Base-by-base conservation (phyloP, 176 grass and related monocot species). In the Ampelocalamus luodianensis region DNA sequence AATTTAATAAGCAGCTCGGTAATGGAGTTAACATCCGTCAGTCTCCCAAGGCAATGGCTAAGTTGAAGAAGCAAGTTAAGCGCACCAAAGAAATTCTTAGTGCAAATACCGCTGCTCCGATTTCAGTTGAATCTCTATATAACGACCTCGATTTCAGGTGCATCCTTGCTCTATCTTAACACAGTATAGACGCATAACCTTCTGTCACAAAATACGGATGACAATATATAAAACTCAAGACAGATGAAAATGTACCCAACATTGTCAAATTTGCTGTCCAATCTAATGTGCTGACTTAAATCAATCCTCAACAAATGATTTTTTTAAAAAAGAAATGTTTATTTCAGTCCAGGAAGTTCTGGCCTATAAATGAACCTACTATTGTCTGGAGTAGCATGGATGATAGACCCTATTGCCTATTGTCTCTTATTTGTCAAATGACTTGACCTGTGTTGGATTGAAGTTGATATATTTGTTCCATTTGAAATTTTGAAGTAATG, bases 11-110 rank as follows among this genome's bases (percentile, higher is more conserved):
- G 53, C 74, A 96, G 74, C 81, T 94, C 23, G 91, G 88, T 83
- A 87, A 90, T 39, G 93, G 97, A 77, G 84, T 88, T 91, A 93
- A 99, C 83, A 88, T 99, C 79, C 88, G 93, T 72, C 88, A 96
- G 74, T 93, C 90, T 87, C 84, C 97, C 65, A 99, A 99, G 89
- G 88, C 92, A 79, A 99, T 99, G 93, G 97, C 97, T 82, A 99
- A 99, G 83, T 89, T 99, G 82, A 99, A 96, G 85, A 99, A 99
- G 82, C 97, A 99, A 91, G 92, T 99, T 10, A 99, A 99, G 86
- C 93, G 97, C 24, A 99, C 97, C 32, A 99, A 99, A 89, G 93
- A 96, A 90, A 99, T 99, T 90, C 85, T 99, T 24, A 99, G 97
- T 80, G 97, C 97, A 83, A 99, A 99, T 78, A 91, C 76, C 2